Evolutionary conservation across 2,329 filamentous ascomycete genomes (phyloP).

Genomic region (Colletotrichum tofieldiae): DNA sequence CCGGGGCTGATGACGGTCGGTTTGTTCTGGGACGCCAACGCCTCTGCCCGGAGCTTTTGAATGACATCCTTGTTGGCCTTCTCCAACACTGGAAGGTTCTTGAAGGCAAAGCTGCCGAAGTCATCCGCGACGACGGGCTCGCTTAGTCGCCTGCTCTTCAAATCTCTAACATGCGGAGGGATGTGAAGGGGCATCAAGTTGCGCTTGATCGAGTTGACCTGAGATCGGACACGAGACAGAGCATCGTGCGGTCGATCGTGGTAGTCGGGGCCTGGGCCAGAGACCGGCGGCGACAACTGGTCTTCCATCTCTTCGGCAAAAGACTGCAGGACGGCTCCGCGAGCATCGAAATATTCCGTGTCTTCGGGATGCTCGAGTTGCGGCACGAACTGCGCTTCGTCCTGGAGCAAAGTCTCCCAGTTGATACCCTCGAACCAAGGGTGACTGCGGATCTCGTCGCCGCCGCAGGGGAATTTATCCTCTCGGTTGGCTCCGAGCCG

Average conservation of each 20-base stretch:
- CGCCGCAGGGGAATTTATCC: constrained; percentile 86
- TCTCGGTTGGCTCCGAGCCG: constrained; percentile 89
- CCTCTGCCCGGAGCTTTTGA: constrained; percentile 93
- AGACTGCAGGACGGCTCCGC: constrained; percentile 91
- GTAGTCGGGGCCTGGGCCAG: constrained; percentile 82
- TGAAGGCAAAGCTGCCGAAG: constrained; percentile 97
- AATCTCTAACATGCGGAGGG: constrained; percentile 93
- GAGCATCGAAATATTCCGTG: constrained; percentile 96
- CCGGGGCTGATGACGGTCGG: constrained; percentile 62
- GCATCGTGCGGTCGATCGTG: constrained; percentile 94
- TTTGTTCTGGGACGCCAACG: constrained; percentile 79
- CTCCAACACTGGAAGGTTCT: constrained; percentile 95
- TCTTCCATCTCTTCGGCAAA: constrained; percentile 97
- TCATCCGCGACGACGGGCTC: constrained; percentile 92
- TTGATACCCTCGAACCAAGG: constrained; percentile 90
- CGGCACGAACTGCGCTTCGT: constrained; percentile 96
- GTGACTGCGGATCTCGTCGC: constrained; percentile 91
- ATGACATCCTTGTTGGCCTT: constrained; percentile 99
- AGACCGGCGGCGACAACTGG: constrained; percentile 81
- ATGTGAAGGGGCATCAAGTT: constrained; percentile 96
- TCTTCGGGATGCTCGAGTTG: constrained; percentile 95
- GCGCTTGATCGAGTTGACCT: constrained; percentile 90
- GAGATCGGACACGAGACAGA: constrained; percentile 87
- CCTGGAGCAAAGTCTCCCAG: constrained; percentile 93
- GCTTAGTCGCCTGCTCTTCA: constrained; percentile 88